Evolutionary conservation across 495 filamentous ascomycete species (phyloP), one percentile per base, ranked within the genome.

Genomic region (Tuber magnatum): DNA sequence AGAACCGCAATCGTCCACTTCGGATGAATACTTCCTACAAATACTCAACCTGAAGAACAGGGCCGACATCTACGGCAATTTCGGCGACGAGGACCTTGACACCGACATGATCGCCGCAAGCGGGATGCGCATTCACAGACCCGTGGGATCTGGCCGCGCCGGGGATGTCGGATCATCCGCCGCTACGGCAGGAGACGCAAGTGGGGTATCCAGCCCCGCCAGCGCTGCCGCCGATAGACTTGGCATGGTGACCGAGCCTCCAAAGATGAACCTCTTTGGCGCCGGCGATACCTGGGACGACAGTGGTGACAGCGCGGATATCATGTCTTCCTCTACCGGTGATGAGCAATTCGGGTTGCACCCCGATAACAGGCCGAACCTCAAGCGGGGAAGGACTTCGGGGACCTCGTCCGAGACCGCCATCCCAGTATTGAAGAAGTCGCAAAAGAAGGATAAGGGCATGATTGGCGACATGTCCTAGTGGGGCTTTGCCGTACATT

Each of bases 151-250:
- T 41, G 56, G 73, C 6, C 71, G 79, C 32, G 73, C 71, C 46
- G 71, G 72, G 68, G 74, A 71, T 2, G 77, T 71, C 28, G 74
- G 80, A 43, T 79, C 75, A 69, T 79, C 80, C 61, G 80, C 80
- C 72, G 80, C 80, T 20, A 82, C 80, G 35, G 80, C 75, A 56
- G 80, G 80, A 44, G 80, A 82, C 44, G 80, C 77, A 41, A 79
- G 80, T 39, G 73, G 74, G 39, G 72, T 44, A 65, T 76, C 79
- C 43, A 79, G 38, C 39, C 76, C 77, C 35, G 72, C 61, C 32
- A 43, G 56, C 28, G n/a, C 73, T 14, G 44, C 40, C 38, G 43
- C 72, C 35, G 44, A 72, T 10, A 73, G 48, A 20, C 69, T 72
- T 41, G 72, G 46, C 61, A 70, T 71, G 48, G 70, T 72, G 69